phyloP scores from a whole-genome alignment of 2,329 filamentous ascomycete genomes.

The Pyrenochaeta sp. region DNA sequence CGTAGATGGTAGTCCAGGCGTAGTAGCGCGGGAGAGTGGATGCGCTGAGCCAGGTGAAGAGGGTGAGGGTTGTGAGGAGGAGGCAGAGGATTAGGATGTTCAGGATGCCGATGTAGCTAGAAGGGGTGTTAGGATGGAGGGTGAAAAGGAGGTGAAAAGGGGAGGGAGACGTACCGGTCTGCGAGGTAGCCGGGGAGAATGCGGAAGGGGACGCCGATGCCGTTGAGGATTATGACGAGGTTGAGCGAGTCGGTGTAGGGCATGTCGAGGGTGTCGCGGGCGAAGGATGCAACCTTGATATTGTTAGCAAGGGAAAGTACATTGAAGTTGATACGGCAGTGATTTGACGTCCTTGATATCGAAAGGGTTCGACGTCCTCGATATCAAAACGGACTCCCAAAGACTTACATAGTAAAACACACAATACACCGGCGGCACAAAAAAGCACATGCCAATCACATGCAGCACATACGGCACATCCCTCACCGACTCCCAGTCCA shows the following conservation, averaged over 20 bases:
- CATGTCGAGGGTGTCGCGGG: conserved; percentile 53
- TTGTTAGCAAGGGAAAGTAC: conserved; percentile 2
- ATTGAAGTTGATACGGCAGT: too few relatives aligned
- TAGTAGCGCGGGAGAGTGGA: conserved; percentile 64
- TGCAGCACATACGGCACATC: conserved; percentile 64
- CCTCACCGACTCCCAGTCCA: conserved; percentile 65
- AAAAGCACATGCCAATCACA: conserved; percentile 54
- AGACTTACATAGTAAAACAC: conserved; percentile 64
- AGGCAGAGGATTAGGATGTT: conserved; percentile 66
- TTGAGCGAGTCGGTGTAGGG: conserved; percentile 60
- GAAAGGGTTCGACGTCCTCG: too few relatives aligned
- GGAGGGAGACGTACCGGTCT: too few relatives aligned
- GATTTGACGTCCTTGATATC: too few relatives aligned
- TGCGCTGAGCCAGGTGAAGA: conserved; percentile 67
- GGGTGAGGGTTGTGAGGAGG: conserved; percentile 51
- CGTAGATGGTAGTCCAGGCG: conserved; percentile 69
- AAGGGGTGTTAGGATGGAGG: too few relatives aligned
- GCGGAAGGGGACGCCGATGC: conserved; percentile 62
- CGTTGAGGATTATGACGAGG: conserved; percentile 65
- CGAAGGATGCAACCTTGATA: conserved; percentile 46
- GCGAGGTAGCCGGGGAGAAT: conserved; percentile 62
- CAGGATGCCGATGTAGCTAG: conserved; percentile 64
- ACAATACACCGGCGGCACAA: conserved; percentile 63
- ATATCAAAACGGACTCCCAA: too few relatives aligned
- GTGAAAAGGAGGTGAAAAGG: too few relatives aligned